Evolutionary conservation across 805 yeast species (phyloP).

Genomic region (Saccharomycopsis sp.): DNA sequence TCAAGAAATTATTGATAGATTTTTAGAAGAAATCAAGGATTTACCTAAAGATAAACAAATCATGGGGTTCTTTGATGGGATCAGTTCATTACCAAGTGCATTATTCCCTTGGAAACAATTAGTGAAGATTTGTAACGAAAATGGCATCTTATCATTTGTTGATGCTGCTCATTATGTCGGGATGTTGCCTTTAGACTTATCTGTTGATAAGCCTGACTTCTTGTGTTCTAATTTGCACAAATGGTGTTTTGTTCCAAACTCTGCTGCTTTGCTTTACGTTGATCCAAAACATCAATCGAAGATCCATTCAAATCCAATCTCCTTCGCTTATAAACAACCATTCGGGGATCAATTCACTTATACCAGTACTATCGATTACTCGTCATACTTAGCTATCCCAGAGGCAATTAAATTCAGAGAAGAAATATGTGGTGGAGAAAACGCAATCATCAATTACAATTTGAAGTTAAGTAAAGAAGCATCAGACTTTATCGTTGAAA

Average conservation of each 20-base stretch:
- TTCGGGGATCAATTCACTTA: constrained; percentile 42
- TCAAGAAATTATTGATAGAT: constrained; percentile 31
- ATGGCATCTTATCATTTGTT: constrained; percentile 45
- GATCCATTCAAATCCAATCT: constrained; percentile 51
- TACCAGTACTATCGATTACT: constrained; percentile 43
- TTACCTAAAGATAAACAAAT: constrained; percentile 27
- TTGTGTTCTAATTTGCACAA: constrained; percentile 59
- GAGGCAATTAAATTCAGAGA: constrained; percentile 48
- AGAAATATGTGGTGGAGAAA: constrained; percentile 55
- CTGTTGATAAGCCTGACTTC: constrained; percentile 47
- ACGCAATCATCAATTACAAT: constrained; percentile 42
- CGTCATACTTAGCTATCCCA: constrained; percentile 35
- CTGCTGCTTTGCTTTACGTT: constrained; percentile 54
- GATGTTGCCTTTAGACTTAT: constrained; percentile 25
- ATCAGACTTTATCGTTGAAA: constrained; percentile 32
- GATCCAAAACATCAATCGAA: constrained; percentile 40
- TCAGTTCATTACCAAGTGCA: constrained; percentile 60
- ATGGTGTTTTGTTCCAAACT: constrained; percentile 56
- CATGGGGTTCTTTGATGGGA: constrained; percentile 48
- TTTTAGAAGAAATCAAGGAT: constrained; percentile 16
- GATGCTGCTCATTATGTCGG: constrained; percentile 76
- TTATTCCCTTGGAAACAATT: constrained; percentile 48
- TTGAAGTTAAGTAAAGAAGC: constrained; percentile 37
- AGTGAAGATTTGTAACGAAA: constrained; percentile 37
- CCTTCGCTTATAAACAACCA: constrained; percentile 19